These are phyloP conservation scores for Camelina hispida DNA, from an alignment of 345 rosid genomes.

Conservation along the genomic window DNA sequence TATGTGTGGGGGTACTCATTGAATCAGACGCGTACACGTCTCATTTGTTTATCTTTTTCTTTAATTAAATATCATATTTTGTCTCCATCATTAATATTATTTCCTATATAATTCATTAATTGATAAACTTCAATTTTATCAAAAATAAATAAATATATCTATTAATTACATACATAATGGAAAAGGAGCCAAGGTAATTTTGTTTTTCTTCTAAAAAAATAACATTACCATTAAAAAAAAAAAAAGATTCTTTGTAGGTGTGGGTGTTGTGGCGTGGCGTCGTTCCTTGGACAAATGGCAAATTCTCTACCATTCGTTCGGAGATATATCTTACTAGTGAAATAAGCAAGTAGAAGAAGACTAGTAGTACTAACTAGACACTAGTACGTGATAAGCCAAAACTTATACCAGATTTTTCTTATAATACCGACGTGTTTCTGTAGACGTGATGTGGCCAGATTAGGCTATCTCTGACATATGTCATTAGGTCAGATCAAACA, in stretches of 20 bases:
- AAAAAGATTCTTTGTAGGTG: background rate
- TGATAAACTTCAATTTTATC: background rate
- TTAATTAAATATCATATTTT: background rate
- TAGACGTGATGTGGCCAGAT: background rate
- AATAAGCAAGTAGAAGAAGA: background rate
- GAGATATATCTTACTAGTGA: background rate
- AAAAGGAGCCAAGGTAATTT: background rate
- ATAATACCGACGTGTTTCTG: background rate
- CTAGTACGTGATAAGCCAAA: background rate
- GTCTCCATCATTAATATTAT: background rate
- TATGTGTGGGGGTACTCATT: background rate
- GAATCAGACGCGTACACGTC: conserved; percentile 8
- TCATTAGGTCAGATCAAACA: background rate
- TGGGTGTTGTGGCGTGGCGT: background rate
- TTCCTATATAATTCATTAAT: background rate
- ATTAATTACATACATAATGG: background rate
- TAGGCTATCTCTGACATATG: background rate
- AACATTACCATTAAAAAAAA: background rate
- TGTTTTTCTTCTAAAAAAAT: background rate
- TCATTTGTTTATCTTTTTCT: background rate
- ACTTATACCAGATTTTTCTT: background rate
- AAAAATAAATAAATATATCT: background rate
- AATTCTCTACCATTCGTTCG: background rate
- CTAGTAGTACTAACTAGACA: too few relatives aligned
- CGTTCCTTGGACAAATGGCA: background rate